Evolutionary conservation across 768 basidiomycete species (phyloP), one percentile per base, ranked within the genome.

Genomic region (Collybiopsis luxurians): DNA sequence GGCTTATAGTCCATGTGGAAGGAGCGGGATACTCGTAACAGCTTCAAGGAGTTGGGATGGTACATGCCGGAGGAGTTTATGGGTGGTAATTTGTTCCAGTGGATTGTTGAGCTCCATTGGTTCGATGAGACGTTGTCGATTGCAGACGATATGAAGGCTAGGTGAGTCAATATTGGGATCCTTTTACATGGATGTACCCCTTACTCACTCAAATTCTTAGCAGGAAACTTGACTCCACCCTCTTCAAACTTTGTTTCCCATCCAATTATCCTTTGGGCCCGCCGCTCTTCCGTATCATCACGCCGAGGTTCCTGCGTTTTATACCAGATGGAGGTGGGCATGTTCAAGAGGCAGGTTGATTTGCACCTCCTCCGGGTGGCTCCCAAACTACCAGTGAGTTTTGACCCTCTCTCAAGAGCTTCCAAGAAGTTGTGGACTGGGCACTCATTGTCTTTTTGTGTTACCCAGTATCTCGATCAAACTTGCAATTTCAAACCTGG

Each of bases 221-320:
- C n/a, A 84, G 85, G 63, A 73, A 76, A 43, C 63, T 91, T 48
- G 80, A 81, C 52, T 89, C 87, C 0, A 68, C 91, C 44, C 79
- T 89, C 17, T 84, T 92, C 62, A 89, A 90, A 64, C 83, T 90
- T 52, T 72, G 86, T 31, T 91, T 88, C 64, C 85, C 85, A 6
- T 76, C 82, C 1, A 75, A 73, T 17, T 90, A 83, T 66, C 89
- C 89, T 0, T 78, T 83, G 61, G 75, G 82, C 9, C 90, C 88
- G 1, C 89, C 90, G 0, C 90, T 87, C 73, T 89, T 90, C 70
- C 80, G 89, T 55, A 83, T 90, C 30, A 77, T 91, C 23, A 84
- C 83, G 24, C 89, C 89, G 0, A 79, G 89, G 24, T 87, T 90
- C 70, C 66, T 87, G 34, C 85, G 86, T 0, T 90, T 90, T 64